Base-by-base conservation (phyloP, 352 stramenopile species). In the Pythium volutum region DNA sequence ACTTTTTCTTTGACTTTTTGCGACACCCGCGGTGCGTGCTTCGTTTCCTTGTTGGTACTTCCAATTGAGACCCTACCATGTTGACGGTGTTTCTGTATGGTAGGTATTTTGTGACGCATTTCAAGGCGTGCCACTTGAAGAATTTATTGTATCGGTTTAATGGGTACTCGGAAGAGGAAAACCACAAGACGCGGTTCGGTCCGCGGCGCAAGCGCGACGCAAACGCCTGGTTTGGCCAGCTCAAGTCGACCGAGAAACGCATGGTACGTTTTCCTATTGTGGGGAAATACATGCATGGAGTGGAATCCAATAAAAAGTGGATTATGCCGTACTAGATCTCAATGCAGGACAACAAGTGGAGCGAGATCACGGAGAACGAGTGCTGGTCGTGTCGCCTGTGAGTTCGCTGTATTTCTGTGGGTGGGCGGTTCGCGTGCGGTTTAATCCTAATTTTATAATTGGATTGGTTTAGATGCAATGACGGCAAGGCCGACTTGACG, bases 261-360 rank as follows among this genome's bases (percentile, higher is more conserved):
- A 91, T 91, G 82, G 80, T 84, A 60, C 27, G 48, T 15, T 22
- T n/a, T 9, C 15, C 5, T 52, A 38, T 33, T 15, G 15, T 29
- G 10, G 12, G 12, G 12, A 38, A 38, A 38, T 38, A 38, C 1
- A 9, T 43, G 36, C 16, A 6, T 43, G 18, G 12, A 43, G 18
- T 43, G 11, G 36, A 16, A 20, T n/a, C n/a, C n/a, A n/a, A 38
- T 38, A 38, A 38, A 14, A 38, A 38, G 7, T 38, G 33, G 33
- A 38, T 12, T 7, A 38, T 38, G 33, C 33, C 33, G 7, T 5
- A 43, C 55, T n/a, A 90, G 81, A 88, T 91, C 55, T 89, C 82
- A 2, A 89, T 91, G 82, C 82, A 91, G 67, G 82, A 91, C 67
- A 91, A 91, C 62, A 86, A 87, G 66, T 89, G 82, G 82, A 87